phyloP scores from a whole-genome alignment of 345 rosid species.

The Cardamine chenopodiifolia region DNA sequence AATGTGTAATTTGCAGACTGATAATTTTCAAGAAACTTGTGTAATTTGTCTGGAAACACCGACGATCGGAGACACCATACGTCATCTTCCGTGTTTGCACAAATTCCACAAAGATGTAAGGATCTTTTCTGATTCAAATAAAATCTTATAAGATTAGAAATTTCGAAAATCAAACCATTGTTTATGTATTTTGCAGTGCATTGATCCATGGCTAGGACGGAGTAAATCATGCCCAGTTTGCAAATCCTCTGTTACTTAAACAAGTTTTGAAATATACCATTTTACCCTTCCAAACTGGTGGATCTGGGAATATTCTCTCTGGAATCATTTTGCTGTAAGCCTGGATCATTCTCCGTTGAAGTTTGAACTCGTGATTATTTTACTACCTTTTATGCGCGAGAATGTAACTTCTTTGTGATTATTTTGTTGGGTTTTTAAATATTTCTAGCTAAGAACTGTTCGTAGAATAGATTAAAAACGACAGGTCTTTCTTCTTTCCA shows the following conservation, averaged over 20 bases:
- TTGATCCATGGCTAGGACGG: constrained; percentile 91
- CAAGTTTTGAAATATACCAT: background rate
- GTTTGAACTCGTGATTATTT: background rate
- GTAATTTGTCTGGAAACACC: constrained; percentile 89
- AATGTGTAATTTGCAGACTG: constrained; percentile 50
- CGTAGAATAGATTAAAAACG: background rate
- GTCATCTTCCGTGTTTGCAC: constrained; percentile 97
- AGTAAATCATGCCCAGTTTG: constrained; percentile 86
- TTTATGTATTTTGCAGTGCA: constrained; percentile 61
- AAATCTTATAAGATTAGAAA: background rate
- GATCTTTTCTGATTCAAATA: constrained; percentile 15
- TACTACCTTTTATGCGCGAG: background rate
- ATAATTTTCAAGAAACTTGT: constrained; percentile 69
- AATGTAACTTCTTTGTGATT: background rate
- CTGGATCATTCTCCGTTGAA: background rate
- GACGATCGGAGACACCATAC: constrained; percentile 70
- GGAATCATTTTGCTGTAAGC: background rate
- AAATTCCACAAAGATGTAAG: constrained; percentile 93
- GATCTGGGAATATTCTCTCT: background rate
- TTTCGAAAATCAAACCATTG: background rate
- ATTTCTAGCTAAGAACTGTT: background rate
- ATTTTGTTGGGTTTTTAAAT: background rate
- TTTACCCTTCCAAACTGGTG: constrained; percentile 14
- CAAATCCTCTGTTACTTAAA: constrained; percentile 74
- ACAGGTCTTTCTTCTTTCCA: background rate